These are phyloP conservation scores for Corylus avellana DNA, from an alignment of 306 rosid genomes.

Conservation along the genomic window DNA sequence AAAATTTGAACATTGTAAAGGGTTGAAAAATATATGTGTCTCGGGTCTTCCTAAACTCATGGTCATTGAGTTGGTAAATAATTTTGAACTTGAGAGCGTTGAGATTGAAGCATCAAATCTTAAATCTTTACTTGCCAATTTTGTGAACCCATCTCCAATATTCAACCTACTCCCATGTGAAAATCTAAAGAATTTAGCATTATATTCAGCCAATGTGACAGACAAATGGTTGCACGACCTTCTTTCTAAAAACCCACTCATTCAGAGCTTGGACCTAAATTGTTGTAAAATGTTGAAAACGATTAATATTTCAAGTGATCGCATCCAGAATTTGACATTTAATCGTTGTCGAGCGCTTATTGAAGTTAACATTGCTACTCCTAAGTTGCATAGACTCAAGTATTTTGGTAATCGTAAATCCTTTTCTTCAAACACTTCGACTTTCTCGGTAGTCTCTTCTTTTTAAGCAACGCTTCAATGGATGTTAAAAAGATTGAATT, in stretches of 20 bases:
- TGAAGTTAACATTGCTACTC: constrained; percentile 30
- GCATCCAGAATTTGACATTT: constrained; percentile 22
- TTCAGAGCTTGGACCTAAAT: constrained; percentile 25
- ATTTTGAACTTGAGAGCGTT: not conserved
- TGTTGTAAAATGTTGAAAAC: constrained; percentile 25
- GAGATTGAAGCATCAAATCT: not conserved
- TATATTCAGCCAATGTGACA: not conserved
- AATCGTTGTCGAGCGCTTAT: not conserved
- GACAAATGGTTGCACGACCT: constrained; percentile 27
- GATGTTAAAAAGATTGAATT: too few species aligned
- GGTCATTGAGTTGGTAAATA: not conserved
- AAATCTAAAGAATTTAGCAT: constrained; percentile 12
- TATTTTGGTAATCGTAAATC: too few species aligned
- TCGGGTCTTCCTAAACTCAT: not conserved
- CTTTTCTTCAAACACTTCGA: too few species aligned
- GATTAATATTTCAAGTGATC: constrained; percentile 29
- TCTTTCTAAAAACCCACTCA: constrained; percentile 24
- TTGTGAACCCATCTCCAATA: too few species aligned
- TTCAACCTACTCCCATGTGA: not conserved
- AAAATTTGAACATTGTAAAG: not conserved
- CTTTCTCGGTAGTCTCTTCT: too few species aligned
- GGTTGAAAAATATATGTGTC: not conserved
- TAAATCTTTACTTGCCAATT: not conserved
- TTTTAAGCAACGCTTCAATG: too few species aligned
- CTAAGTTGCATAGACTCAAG: constrained; percentile 11